Evolutionary conservation across 1,284 basidiomycete genomes (phyloP).

Genomic region (Papiliotrema fonsecae): DNA sequence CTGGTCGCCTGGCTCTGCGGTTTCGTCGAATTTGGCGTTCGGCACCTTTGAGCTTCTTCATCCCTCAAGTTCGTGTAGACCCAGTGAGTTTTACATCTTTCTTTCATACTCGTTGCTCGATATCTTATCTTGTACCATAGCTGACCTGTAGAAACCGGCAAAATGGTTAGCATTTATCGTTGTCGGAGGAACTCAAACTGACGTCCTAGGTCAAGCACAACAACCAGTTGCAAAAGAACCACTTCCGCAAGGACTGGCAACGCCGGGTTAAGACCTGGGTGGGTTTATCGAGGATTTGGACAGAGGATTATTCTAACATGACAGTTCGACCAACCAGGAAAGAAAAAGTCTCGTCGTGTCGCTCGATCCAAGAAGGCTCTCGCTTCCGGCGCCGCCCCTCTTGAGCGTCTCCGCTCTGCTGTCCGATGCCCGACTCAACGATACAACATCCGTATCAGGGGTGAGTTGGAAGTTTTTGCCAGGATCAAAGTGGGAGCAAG

Average conservation of each 20-base stretch:
- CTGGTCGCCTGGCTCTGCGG: not conserved
- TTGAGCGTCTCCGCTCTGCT: conserved; percentile 88
- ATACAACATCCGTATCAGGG: conserved; percentile 96
- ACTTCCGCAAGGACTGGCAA: conserved; percentile 84
- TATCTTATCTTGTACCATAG: not conserved
- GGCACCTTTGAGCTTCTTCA: not conserved
- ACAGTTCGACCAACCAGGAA: conserved; percentile 99
- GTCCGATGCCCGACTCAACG: conserved; percentile 95
- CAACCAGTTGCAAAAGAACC: conserved; percentile 38
- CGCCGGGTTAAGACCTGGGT: conserved; percentile 45
- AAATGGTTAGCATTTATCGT: conserved; percentile 9
- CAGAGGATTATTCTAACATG: conserved; percentile 32
- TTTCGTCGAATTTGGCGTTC: conserved; percentile 3
- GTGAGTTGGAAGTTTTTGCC: conserved; percentile 19
- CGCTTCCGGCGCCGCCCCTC: conserved; percentile 84
- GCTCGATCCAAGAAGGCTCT: conserved; percentile 92
- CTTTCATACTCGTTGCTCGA: not conserved
- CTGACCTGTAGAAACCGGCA: conserved; percentile 5
- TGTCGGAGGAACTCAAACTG: not conserved
- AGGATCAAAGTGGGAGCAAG: not conserved
- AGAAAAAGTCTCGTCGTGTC: conserved; percentile 91
- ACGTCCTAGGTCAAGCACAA: conserved; percentile 36
- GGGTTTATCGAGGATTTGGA: conserved; percentile 8
- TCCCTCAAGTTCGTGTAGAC: conserved; percentile 6
- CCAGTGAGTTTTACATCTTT: not conserved